Conservation (phyloP, 257 asterid species). For the Solanum etuberosum region DNA sequence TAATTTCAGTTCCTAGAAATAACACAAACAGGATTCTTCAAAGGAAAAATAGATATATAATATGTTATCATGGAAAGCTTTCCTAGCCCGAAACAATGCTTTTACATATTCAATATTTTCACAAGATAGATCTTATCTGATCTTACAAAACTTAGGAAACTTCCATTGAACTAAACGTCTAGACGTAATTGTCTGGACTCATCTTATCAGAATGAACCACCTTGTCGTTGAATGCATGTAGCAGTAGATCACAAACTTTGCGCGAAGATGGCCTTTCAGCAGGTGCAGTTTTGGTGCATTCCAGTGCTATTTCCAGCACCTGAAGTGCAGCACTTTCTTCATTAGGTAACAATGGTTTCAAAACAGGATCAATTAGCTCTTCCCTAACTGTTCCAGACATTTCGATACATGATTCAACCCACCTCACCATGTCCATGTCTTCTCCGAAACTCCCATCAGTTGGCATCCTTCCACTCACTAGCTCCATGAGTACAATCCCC, state of each 20-base stretch:
- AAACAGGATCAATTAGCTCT: constrained; percentile 52
- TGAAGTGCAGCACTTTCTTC: constrained; percentile 51
- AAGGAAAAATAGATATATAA: background rate
- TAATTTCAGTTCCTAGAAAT: background rate
- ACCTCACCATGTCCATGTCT: constrained; percentile 74
- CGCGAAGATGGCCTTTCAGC: constrained; percentile 81
- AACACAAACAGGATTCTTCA: background rate
- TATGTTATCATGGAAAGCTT: background rate
- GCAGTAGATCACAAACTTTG: constrained; percentile 46
- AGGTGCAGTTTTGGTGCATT: constrained; percentile 84
- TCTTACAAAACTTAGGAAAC: background rate
- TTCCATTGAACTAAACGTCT: background rate
- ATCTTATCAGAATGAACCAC: constrained; percentile 30
- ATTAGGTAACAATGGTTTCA: constrained; percentile 51
- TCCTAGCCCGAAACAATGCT: background rate
- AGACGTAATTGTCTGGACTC: constrained; percentile 27
- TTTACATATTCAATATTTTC: background rate
- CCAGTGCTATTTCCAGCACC: constrained; percentile 63
- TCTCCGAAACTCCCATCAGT: constrained; percentile 64
- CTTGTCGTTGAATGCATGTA: constrained; percentile 46
- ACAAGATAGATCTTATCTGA: background rate
- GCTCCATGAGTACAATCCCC: constrained; percentile 94
- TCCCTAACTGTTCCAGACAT: constrained; percentile 32
- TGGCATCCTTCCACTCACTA: constrained; percentile 81
- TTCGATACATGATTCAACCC: constrained; percentile 59